phyloP scores from a whole-genome alignment of 2,329 filamentous ascomycete genomes.

The Ophiosphaerella korrae region DNA sequence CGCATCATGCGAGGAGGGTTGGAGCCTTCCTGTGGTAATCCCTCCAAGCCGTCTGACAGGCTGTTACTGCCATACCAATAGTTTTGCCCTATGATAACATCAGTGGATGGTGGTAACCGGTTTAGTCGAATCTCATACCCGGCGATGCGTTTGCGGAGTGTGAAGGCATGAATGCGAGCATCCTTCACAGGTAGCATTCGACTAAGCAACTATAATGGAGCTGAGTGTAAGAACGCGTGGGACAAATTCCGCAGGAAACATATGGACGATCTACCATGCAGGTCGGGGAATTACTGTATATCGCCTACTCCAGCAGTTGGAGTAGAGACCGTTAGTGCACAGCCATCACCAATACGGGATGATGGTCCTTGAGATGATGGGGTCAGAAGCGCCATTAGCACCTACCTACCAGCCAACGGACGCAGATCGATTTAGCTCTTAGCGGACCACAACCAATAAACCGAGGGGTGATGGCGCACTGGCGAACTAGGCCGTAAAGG shows the following conservation, averaged over 20 bases:
- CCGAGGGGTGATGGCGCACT: constrained; percentile 42
- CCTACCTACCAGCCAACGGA: constrained; percentile 35
- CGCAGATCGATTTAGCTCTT: constrained; percentile 39
- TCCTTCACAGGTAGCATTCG: constrained; percentile 31
- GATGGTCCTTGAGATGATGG: constrained; percentile 31
- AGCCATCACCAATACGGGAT: constrained; percentile 31
- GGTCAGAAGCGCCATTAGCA: constrained; percentile 40
- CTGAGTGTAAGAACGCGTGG: constrained; percentile 22
- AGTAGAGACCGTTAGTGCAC: constrained; percentile 33
- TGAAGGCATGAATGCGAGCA: constrained; percentile 46
- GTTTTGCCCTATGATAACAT: constrained; percentile 30
- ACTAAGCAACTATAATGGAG: constrained; percentile 26
- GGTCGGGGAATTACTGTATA: constrained; percentile 40
- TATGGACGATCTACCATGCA: constrained; percentile 35
- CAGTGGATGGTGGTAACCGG: constrained; percentile 8
- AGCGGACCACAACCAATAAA: constrained; percentile 39
- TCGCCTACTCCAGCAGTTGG: constrained; percentile 24
- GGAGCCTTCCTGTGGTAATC: constrained; percentile 25
- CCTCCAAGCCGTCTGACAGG: constrained; percentile 37
- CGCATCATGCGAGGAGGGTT: constrained; percentile 35
- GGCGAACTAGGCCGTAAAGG: constrained; percentile 36
- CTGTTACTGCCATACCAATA: constrained; percentile 42
- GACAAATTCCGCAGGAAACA: constrained; percentile 28
- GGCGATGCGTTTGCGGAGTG: constrained; percentile 41
- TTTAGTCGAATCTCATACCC: constrained; percentile 24